These are phyloP conservation scores for Citropsis articulata DNA, from an alignment of 345 rosid genomes.

Conservation along the genomic window DNA sequence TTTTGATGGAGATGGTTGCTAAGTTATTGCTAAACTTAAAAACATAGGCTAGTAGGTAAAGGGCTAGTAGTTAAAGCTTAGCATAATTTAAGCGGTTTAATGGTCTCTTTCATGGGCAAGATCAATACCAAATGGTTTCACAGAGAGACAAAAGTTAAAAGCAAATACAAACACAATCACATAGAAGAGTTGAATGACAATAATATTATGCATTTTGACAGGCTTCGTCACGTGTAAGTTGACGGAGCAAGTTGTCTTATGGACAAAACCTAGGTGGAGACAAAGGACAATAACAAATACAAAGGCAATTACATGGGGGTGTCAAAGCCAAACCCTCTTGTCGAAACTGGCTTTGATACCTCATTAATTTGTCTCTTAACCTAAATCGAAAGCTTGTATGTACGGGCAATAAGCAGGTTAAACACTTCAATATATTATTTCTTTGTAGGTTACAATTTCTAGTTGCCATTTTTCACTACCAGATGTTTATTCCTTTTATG, in stretches of 20 bases:
- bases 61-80: background rate
- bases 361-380: too few relatives aligned
- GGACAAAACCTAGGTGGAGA: background rate
- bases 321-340: too few relatives aligned
- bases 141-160: too few relatives aligned
- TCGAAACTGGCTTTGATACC: background rate
- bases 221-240: background rate
- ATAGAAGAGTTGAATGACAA: too few relatives aligned
- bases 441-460: background rate
- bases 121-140: too few relatives aligned
- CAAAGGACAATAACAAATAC: background rate
- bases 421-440: background rate
- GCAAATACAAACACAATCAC: too few relatives aligned
- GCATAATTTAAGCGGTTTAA: background rate
- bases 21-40: background rate
- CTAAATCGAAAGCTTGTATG: background rate
- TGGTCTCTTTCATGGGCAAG: background rate
- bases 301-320: background rate
- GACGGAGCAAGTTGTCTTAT: background rate
- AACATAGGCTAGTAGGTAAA: background rate
- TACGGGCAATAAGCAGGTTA: background rate
- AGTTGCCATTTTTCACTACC: background rate
- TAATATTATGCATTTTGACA: background rate
- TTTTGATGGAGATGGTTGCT: background rate
- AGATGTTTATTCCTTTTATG: background rate